These are phyloP conservation scores for Zygosaccharomyces bailii DNA, from an alignment of 805 yeast genomes.

Conservation along the genomic window DNA sequence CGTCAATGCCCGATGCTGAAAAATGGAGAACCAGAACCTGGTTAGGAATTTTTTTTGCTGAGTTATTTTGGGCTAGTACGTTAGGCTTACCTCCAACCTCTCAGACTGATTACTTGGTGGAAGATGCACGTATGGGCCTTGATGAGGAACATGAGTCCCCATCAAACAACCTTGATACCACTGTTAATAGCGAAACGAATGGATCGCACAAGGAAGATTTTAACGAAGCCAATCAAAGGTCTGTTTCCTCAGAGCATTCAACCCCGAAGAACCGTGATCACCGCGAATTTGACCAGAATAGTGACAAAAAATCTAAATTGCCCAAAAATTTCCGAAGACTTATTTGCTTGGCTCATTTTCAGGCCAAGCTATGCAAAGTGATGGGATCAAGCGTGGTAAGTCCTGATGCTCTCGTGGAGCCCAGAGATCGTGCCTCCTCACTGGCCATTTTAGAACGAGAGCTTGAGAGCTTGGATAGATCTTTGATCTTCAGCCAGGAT, in stretches of 20 bases:
- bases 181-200: neutral
- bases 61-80: conserved; percentile 86
- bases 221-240: neutral
- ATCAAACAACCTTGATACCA: neutral
- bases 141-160: conserved; percentile 19
- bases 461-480: conserved; percentile 64
- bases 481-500: conserved; percentile 60
- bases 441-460: conserved; percentile 76
- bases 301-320: conserved; percentile 32
- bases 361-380: conserved; percentile 74
- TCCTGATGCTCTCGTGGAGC: conserved; percentile 86
- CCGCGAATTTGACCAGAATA: too few species aligned
- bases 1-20: conserved; percentile 82
- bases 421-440: conserved; percentile 75
- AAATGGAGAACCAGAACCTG: conserved; percentile 93
- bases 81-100: conserved; percentile 85
- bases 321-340: conserved; percentile 72
- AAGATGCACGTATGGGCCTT: conserved; percentile 67
- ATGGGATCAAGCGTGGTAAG: conserved; percentile 84
- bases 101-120: conserved; percentile 77
- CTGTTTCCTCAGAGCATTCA: neutral
- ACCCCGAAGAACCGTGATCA: neutral
- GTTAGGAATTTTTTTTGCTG: conserved; percentile 83
- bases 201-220: neutral
- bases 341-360: conserved; percentile 73